phyloP scores from a whole-genome alignment of 768 basidiomycete species.

The Kwoniella pini region DNA sequence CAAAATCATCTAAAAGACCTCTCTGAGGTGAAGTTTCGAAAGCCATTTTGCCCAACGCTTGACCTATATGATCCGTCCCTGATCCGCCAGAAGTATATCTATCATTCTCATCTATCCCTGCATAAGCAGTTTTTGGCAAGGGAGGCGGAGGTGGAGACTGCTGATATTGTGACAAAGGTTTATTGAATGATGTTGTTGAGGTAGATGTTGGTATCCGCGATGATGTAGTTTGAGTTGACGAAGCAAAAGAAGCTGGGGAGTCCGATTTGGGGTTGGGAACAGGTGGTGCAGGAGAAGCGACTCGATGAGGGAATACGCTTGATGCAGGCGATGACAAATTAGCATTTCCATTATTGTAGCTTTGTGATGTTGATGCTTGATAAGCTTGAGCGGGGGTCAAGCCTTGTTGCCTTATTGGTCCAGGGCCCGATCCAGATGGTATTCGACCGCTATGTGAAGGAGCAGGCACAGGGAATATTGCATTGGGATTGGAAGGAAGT shows the following conservation, averaged over 20 bases:
- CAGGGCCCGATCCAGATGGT: slow-evolving; percentile 11
- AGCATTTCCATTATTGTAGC: slow-evolving; percentile 13
- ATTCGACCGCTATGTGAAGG: slow-evolving; percentile 2
- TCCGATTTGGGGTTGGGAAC: slow-evolving; percentile 12
- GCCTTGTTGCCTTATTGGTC: slow-evolving; percentile 5
- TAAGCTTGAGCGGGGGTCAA: slow-evolving; percentile 33
- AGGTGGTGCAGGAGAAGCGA: slow-evolving; percentile 22
- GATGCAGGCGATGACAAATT: slow-evolving; percentile 30
- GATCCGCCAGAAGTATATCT: neutral
- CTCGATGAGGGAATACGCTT: slow-evolving; percentile 32
- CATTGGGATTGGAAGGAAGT: slow-evolving; percentile 18
- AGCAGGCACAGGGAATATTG: neutral
- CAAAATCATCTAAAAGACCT: slow-evolving; percentile 16
- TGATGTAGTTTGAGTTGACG: neutral
- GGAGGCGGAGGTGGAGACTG: slow-evolving; percentile 12
- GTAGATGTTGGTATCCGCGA: slow-evolving; percentile 12
- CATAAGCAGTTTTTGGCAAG: neutral
- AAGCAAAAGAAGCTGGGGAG: slow-evolving; percentile 15
- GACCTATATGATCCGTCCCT: slow-evolving; percentile 13
- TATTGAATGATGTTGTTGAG: slow-evolving; percentile 16
- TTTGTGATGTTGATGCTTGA: slow-evolving; percentile 24
- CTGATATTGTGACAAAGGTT: slow-evolving; percentile 1
- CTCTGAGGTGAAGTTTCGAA: slow-evolving; percentile 20
- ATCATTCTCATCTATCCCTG: slow-evolving; percentile 12
- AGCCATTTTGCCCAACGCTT: slow-evolving; percentile 16